These are phyloP conservation scores for Aspergillus sp. DNA, from an alignment of 2,329 filamentous ascomycete genomes.

Conservation along the genomic window DNA sequence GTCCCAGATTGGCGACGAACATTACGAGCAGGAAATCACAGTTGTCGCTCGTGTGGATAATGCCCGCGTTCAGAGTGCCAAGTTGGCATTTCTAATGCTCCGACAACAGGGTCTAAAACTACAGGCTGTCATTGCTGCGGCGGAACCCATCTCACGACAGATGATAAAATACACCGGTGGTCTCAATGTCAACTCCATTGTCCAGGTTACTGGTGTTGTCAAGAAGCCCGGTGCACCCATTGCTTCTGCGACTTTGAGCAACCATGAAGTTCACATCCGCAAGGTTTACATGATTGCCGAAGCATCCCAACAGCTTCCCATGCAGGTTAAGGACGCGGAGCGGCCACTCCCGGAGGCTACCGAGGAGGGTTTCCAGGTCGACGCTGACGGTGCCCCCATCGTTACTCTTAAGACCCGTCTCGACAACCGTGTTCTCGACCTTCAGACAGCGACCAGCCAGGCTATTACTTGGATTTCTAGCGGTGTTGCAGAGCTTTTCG, in stretches of 20 bases:
- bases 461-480: conserved; percentile 74
- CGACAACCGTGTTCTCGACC: conserved; percentile 90
- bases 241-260: conserved; percentile 78
- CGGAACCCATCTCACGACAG: conserved; percentile 66
- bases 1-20: conserved; percentile 53
- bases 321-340: conserved; percentile 58
- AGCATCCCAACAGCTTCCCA: conserved; percentile 60
- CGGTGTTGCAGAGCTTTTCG: conserved; percentile 69
- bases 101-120: conserved; percentile 76
- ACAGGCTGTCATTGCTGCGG: conserved; percentile 74
- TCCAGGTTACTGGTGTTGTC: conserved; percentile 77
- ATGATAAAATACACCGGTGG: conserved; percentile 91
- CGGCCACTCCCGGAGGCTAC: conserved; percentile 44
- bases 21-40: conserved; percentile 69
- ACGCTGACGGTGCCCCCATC: conserved; percentile 60
- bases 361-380: conserved; percentile 50
- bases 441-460: conserved; percentile 86
- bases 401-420: conserved; percentile 82
- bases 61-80: conserved; percentile 81
- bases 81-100: conserved; percentile 87
- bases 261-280: conserved; percentile 82
- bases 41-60: conserved; percentile 85
- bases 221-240: conserved; percentile 82
- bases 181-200: conserved; percentile 76
- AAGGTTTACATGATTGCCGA: conserved; percentile 78